Evolutionary conservation across 805 yeast genomes (phyloP).

Genomic region (Pichia insulana): DNA sequence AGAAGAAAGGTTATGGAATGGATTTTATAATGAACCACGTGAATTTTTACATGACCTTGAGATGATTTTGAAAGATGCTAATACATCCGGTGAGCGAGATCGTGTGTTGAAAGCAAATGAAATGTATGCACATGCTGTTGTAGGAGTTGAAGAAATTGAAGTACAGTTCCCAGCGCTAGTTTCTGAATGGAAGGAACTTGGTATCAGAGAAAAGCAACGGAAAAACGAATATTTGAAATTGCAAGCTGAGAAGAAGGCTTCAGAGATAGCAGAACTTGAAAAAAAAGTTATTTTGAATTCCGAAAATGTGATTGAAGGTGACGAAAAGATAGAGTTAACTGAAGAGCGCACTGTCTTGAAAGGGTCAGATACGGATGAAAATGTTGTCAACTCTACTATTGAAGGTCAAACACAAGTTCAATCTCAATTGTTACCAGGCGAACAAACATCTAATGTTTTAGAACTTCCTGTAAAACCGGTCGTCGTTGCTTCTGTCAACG

Average conservation of each 20-base stretch:
- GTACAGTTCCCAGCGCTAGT: conserved; percentile 54
- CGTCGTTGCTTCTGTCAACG: too few species aligned
- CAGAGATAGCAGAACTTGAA: not conserved
- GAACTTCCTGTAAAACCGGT: conserved; percentile 13
- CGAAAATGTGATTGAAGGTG: not conserved
- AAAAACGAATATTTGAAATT: conserved; percentile 31
- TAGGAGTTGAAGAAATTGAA: conserved; percentile 85
- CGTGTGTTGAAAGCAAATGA: conserved; percentile 76
- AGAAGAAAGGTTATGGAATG: conserved; percentile 96
- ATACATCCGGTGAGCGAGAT: conserved; percentile 73
- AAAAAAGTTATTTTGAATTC: not conserved
- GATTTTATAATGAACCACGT: conserved; percentile 84
- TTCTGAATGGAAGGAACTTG: conserved; percentile 66
- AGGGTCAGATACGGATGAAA: not conserved
- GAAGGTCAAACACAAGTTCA: conserved; percentile 10
- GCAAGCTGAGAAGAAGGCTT: not conserved
- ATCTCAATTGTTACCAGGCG: conserved; percentile 15
- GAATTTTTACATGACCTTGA: conserved; percentile 82
- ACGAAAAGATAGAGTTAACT: not conserved
- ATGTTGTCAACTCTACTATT: not conserved
- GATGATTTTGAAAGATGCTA: conserved; percentile 73
- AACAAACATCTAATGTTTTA: conserved; percentile 1
- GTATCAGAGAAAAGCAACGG: conserved; percentile 53
- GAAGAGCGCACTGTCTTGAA: conserved; percentile 6
- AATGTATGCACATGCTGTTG: conserved; percentile 94